Evolutionary conservation across 2,329 filamentous ascomycete species (phyloP).

Genomic region (Ampelomyces quisqualis): DNA sequence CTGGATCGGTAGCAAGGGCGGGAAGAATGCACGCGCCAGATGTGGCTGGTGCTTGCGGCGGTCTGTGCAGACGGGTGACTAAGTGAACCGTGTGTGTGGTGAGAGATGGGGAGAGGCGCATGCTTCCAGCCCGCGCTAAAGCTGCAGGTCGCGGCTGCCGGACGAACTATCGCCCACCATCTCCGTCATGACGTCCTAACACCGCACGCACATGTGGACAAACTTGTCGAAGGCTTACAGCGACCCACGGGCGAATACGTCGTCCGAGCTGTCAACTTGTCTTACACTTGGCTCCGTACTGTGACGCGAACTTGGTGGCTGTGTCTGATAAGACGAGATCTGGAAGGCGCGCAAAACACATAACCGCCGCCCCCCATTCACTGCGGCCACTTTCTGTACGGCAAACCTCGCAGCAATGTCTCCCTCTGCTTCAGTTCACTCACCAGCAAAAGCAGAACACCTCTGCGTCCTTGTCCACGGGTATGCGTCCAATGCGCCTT

Average conservation of each 20-base stretch:
- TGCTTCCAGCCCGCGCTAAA: conserved; percentile 1
- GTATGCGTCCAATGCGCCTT: conserved; percentile 49
- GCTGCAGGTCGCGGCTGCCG: conserved; percentile 10
- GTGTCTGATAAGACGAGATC: conserved; percentile 24
- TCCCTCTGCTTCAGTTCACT: conserved; percentile 8
- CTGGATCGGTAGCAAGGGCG: neutral
- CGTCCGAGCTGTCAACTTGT: neutral
- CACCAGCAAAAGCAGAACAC: conserved; percentile 55
- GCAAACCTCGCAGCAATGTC: conserved; percentile 16
- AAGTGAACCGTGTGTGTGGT: neutral
- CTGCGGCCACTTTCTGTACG: neutral
- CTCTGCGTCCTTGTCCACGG: conserved; percentile 76
- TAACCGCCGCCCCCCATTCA: conserved; percentile 15
- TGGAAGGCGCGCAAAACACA: conserved; percentile 15
- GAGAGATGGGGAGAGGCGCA: conserved; percentile 6
- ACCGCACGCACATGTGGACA: neutral
- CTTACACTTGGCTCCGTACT: neutral
- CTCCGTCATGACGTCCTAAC: conserved; percentile 19
- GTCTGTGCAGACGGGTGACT: neutral
- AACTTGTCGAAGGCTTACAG: too few relatives aligned
- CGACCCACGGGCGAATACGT: neutral
- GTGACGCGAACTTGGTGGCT: conserved; percentile 4
- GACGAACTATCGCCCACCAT: conserved; percentile 9
- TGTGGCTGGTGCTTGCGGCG: neutral
- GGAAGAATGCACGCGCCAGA: conserved; percentile 2